phyloP scores from a whole-genome alignment of 2,329 filamentous ascomycete genomes.

The Diaporthe citrichinensis region DNA sequence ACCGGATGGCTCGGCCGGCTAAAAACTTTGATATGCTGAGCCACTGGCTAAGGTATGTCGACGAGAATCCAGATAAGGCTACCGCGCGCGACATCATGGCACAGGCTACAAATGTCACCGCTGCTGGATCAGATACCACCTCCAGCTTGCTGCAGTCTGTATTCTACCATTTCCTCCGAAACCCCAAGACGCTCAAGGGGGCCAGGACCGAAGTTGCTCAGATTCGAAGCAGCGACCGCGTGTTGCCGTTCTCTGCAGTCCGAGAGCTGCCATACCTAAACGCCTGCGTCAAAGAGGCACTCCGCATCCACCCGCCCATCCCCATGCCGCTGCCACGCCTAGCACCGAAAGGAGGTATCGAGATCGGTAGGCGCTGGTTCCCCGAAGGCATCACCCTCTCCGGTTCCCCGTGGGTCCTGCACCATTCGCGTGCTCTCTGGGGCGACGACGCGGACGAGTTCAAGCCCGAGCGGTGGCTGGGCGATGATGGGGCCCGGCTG shows the following conservation, averaged over 20 bases:
- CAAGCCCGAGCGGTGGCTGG: constrained; percentile 46
- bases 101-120: neutral
- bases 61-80: constrained; percentile 7
- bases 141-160: constrained; percentile 4
- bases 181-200: neutral
- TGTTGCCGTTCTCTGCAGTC: neutral
- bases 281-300: constrained; percentile 24
- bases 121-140: constrained; percentile 27
- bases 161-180: constrained; percentile 23
- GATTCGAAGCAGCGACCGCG: neutral
- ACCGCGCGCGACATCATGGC: constrained; percentile 3
- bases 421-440: constrained; percentile 46
- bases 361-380: constrained; percentile 46
- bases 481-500: constrained; percentile 31
- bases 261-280: constrained; percentile 24
- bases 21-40: constrained; percentile 14
- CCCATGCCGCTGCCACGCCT: constrained; percentile 33
- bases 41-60: constrained; percentile 1
- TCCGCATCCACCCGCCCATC: constrained; percentile 36
- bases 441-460: constrained; percentile 45
- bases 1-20: neutral
- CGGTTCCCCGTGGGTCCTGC: constrained; percentile 47
- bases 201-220: neutral
- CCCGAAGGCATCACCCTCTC: constrained; percentile 48
- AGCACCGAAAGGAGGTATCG: constrained; percentile 44